Conservation (phyloP, 2,329 filamentous ascomycete genomes). For the Xylaria sp. region DNA sequence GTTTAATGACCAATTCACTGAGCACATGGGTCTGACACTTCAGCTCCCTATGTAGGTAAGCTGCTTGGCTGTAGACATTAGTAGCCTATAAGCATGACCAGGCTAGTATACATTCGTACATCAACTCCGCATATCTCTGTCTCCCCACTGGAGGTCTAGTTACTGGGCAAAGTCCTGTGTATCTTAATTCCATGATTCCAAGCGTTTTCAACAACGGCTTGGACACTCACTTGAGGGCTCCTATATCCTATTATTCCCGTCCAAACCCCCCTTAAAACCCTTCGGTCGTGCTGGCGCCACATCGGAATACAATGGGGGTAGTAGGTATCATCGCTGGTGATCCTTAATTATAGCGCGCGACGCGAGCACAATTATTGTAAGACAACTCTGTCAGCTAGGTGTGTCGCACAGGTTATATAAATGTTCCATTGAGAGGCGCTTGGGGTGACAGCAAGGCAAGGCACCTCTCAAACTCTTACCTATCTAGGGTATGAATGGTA, state of each 20-base stretch:
- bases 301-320: too few relatives aligned
- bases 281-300: too few relatives aligned
- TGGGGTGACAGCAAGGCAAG: background rate
- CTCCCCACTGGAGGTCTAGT: background rate
- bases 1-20: constrained; percentile 8
- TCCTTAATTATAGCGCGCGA: background rate
- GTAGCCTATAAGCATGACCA: background rate
- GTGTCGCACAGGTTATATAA: background rate
- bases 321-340: background rate
- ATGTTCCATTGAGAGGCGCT: background rate
- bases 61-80: background rate
- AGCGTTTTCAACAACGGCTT: background rate
- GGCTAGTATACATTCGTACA: background rate
- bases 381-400: background rate
- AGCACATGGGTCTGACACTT: background rate
- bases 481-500: background rate
- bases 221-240: too few relatives aligned
- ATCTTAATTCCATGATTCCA: background rate
- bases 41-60: background rate
- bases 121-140: background rate
- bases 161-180: background rate
- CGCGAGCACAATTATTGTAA: background rate
- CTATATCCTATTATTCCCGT: too few relatives aligned
- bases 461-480: background rate
- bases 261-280: too few relatives aligned